Base-by-base conservation (phyloP, 257 asterid species). In the Capsicum rhomboideum region DNA sequence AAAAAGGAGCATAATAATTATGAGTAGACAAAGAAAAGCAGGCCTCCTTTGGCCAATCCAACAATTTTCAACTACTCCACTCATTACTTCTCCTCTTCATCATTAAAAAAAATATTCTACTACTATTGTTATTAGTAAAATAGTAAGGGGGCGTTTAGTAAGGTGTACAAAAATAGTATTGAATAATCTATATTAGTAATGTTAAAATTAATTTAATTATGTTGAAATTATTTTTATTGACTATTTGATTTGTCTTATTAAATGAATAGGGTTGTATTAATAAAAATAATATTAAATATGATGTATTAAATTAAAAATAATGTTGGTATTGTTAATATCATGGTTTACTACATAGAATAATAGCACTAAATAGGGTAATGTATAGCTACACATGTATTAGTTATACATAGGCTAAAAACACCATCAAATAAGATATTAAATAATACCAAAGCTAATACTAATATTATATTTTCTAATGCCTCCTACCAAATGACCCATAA, bases 21-120 rank as follows among this genome's bases (percentile, higher is more conserved):
- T 84, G 75, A 61, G 58, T 85, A 86, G 85, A 78, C 87, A 86
- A 68, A 6, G 83, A 84, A 81, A 84, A 84, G 54, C 50, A 55
- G 80, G 21, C 82, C n/a, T 66, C 81, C 61, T 83, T 64, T 63
- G 82, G 82, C 82, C 52, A 66, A 49, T 85, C 80, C 37, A 49
- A 80, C 85, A 52, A 56, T 21, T 71, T 71, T 88, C 87, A 82
- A 86, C 82, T 18, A 68, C 44, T 40, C 75, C 82, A 84, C 87
- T 88, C 86, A 81, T 83, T 82, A 82, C 84, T 26, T 46, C 31
- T 18, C 20, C 10, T 55, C 50, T 49, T 17, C 8, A 8, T 78
- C 16, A 26, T 26, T 52, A 50, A 49, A 26, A 49, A 26, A 37
- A 16, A 10, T 0, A 75, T 2, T 4, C 0, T 49, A 23, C 8